Evolutionary conservation across 306 rosid genomes (phyloP), one percentile per base, ranked within the genome.

Genomic region (Nissolia schottii): DNA sequence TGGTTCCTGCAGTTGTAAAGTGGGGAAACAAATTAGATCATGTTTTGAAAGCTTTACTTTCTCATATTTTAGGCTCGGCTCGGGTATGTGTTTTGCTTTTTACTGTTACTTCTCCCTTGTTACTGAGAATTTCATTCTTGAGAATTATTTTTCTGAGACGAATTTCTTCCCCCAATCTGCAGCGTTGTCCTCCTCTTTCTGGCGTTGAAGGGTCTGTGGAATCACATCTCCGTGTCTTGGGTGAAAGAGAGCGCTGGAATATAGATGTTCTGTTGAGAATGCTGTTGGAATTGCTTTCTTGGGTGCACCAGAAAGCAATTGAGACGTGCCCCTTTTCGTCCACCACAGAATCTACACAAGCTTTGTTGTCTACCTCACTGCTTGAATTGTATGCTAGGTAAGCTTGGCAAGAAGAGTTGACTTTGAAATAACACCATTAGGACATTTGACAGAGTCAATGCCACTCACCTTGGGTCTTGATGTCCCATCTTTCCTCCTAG

Each of bases 131-230:
- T 79, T 35, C 38, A 16, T 55, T 58, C 20, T 57, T 37, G 29
- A 40, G 54, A 50, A 53, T 37, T 34, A 49, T 29, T 50, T 75
- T 76, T 60, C 46, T 75, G 59, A 57, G 19, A 41, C 38, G 67
- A 50, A 37, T 60, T 68, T 60, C 7, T 64, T 48, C n/a, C 62
- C 41, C 60, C 70, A 70, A 73, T 70, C 76, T 68, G 81, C 89
- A 95, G 97, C 89, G 80, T 49, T 91, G 96, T 58, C 93, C 99
- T 16, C 99, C 99, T 15, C 93, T 91, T 82, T 95, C 97, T 16
- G 97, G 99, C 5, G 97, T 95, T 84, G 99, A 95, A 85, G 96
- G 96, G 74, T 95, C 96, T 43, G 72, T 88, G 76, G 99, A 95
- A 83, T 91, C 99, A 5, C 82, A 86, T 86, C 90, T 95, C 84